phyloP scores from a whole-genome alignment of 2,329 filamentous ascomycete species.

The Colletotrichum shisoi region DNA sequence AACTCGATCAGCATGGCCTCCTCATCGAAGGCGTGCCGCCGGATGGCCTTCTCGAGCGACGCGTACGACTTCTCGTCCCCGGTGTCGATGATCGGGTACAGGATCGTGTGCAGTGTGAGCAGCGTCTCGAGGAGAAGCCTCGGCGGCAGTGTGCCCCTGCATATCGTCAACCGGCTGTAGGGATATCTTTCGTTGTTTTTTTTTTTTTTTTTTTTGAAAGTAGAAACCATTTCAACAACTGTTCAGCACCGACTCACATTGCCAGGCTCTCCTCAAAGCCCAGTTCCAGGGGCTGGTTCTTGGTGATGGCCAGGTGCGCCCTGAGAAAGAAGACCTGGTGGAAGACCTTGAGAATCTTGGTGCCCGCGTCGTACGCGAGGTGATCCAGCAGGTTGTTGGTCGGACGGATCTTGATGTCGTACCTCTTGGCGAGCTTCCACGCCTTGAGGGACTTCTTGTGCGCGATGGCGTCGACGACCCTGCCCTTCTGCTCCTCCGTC shows the following conservation, averaged over 20 bases:
- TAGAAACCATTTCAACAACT: no score
- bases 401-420: background rate
- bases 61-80: background rate
- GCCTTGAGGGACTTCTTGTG: no score
- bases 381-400: background rate
- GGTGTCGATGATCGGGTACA: background rate
- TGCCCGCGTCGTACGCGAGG: slow-evolving; percentile 18
- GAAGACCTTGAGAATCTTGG: background rate
- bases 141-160: background rate
- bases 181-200: no score
- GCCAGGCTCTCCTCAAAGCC: background rate
- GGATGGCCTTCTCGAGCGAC: background rate
- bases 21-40: background rate
- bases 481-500: no score
- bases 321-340: background rate
- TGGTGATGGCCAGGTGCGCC: background rate
- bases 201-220: no score
- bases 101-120: background rate
- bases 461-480: no score
- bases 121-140: background rate
- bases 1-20: background rate
- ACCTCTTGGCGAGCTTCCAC: background rate
- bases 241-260: background rate
- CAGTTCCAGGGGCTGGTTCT: background rate
- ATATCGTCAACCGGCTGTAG: background rate